Percentiles rank a stretch among this genome's conserved stretches.
Conservation (phyloP, 768 basidiomycete genomes). For the Tulasnella sp. region DNA sequence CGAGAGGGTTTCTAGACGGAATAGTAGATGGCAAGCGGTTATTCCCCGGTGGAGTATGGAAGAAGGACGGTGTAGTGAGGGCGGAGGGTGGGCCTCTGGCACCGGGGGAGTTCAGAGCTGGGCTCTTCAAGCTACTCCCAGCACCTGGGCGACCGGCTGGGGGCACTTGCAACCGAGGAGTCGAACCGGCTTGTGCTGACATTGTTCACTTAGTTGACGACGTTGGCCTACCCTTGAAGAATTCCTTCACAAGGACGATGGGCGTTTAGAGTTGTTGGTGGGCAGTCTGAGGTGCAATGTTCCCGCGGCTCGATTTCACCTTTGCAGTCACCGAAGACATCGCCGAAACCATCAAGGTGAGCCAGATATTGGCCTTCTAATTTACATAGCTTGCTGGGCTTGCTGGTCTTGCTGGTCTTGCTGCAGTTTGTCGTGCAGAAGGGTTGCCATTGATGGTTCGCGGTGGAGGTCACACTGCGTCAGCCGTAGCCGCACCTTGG, state of each 20-base stretch:
- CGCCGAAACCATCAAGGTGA: too few relatives aligned
- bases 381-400: too few relatives aligned
- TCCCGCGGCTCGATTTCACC: neutral
- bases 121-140: neutral
- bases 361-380: too few relatives aligned
- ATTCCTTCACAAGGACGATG: neutral
- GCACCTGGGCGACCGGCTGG: neutral
- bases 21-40: conserved; percentile 6
- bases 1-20: conserved; percentile 46
- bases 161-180: neutral
- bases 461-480: too few relatives aligned
- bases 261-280: neutral
- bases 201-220: neutral
- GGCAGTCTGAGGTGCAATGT: neutral
- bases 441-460: too few relatives aligned
- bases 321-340: too few relatives aligned
- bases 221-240: neutral
- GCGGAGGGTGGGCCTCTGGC: neutral
- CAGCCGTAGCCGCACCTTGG: neutral
- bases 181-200: neutral
- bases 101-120: neutral
- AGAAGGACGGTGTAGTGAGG: neutral
- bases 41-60: neutral
- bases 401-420: too few relatives aligned
- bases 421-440: too few relatives aligned